phyloP scores from a whole-genome alignment of 2,329 filamentous ascomycete genomes.

The Penicillium sp. region DNA sequence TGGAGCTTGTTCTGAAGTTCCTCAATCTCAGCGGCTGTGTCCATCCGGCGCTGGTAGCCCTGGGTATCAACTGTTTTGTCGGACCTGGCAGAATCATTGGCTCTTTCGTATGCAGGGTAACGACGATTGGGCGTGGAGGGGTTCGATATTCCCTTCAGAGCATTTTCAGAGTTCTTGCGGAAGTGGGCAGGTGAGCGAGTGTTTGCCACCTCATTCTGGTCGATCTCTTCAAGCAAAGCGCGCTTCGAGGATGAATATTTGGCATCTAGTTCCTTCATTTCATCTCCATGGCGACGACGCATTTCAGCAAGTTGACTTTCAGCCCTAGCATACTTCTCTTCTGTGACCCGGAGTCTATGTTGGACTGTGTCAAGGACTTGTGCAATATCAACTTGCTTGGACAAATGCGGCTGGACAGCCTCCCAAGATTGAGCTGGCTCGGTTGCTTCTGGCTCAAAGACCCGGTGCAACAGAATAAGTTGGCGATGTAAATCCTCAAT shows the following conservation, averaged over 20 bases:
- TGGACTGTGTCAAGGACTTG: conserved; percentile 87
- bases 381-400: conserved; percentile 70
- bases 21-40: conserved; percentile 85
- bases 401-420: conserved; percentile 67
- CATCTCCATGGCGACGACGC: conserved; percentile 71
- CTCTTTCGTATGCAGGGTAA: conserved; percentile 63
- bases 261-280: conserved; percentile 64
- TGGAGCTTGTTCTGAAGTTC: conserved; percentile 93
- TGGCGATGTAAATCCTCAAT: conserved; percentile 77
- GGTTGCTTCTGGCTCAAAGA: conserved; percentile 75
- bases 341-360: conserved; percentile 79
- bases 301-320: conserved; percentile 80
- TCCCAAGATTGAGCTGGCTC: conserved; percentile 69
- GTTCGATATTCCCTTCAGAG: conserved; percentile 66
- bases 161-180: conserved; percentile 59
- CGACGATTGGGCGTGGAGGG: conserved; percentile 76
- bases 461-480: conserved; percentile 77
- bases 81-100: conserved; percentile 75
- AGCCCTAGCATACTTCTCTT: conserved; percentile 75
- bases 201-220: conserved; percentile 72
- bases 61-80: conserved; percentile 83
- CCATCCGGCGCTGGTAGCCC: conserved; percentile 84
- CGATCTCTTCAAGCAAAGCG: conserved; percentile 81
- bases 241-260: conserved; percentile 66
- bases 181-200: conserved; percentile 73